These are phyloP conservation scores for Metschnikowia dekortorum DNA, from an alignment of 805 yeast genomes.

Conservation along the genomic window DNA sequence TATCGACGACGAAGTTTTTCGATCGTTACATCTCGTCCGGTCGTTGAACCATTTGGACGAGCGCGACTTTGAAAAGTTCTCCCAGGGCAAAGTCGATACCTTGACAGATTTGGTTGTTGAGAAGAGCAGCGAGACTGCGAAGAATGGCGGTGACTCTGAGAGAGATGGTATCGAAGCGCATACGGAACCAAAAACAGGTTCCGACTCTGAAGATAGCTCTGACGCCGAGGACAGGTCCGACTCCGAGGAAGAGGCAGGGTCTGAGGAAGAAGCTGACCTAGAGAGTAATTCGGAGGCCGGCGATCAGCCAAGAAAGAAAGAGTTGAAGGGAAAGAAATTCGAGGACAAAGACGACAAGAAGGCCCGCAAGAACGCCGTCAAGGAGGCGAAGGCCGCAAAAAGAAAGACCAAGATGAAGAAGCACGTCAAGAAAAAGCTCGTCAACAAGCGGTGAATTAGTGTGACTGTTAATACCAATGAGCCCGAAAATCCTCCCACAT, in stretches of 20 bases:
- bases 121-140: no score
- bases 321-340: constrained; percentile 66
- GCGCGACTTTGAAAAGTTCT: constrained; percentile 76
- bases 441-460: constrained; percentile 39
- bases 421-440: constrained; percentile 71
- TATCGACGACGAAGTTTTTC: constrained; percentile 73
- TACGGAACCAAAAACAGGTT: no score
- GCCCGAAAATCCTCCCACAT: background rate
- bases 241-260: constrained; percentile 7
- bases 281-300: constrained; percentile 14
- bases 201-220: no score
- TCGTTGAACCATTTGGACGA: constrained; percentile 84
- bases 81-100: constrained; percentile 76
- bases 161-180: constrained; percentile 1
- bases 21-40: constrained; percentile 73
- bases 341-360: constrained; percentile 78
- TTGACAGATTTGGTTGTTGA: constrained; percentile 52
- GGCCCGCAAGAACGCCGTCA: constrained; percentile 69
- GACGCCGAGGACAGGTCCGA: no score
- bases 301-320: constrained; percentile 25
- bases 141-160: constrained; percentile 16
- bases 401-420: constrained; percentile 80
- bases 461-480: background rate
- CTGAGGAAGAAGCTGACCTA: constrained; percentile 27
- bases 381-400: constrained; percentile 72